Evolutionary conservation across 805 yeast species (phyloP), one percentile per base, ranked within the genome.

Genomic region (Ogataea degrootiae): DNA sequence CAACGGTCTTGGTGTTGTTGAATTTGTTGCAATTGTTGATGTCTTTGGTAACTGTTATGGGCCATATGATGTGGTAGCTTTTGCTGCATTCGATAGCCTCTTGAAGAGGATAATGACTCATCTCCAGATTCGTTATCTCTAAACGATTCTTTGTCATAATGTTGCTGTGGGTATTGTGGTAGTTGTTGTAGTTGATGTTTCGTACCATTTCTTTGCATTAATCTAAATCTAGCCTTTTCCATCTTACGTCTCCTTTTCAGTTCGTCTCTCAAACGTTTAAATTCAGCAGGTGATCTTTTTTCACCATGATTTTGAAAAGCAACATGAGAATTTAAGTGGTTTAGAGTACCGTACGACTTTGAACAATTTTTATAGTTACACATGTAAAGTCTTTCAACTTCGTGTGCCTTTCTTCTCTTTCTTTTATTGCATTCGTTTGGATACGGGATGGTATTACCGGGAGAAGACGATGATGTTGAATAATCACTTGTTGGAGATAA

Each of bases 311-410:
- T 68, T 49, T 80, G 82, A 52, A 75, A 67, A 1, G 69, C 56
- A 35, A 79, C 75, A 56, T 79, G 85, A 14, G 82, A 79, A 54
- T 79, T 79, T 34, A 79, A 62, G 58, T 79, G 85, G 57, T 80
- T 79, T 37, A 79, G 67, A 5, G 85, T 80, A 14, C 85, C 85
- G 55, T 79, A 79, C 8, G 77, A 75, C 61, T 80, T 80, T 7
- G 67, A 62, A 50, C 85, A 80, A 11, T 67, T 68, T 23, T 64
- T 62, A 53, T 58, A 72, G 44, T 68, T 76, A 59, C 85, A 79
- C 21, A 63, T 66, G 59, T 79, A 79, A 5, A 77, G 54, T 41
- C 85, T 69, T 49, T 76, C 81, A 56, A 80, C 77, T 57, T 80
- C 83, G 46, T 75, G 73, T 42, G 74, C 77, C 47, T 73, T 74